Base-by-base conservation (phyloP, 257 asterid genomes). In the Cruciata laevipes region DNA sequence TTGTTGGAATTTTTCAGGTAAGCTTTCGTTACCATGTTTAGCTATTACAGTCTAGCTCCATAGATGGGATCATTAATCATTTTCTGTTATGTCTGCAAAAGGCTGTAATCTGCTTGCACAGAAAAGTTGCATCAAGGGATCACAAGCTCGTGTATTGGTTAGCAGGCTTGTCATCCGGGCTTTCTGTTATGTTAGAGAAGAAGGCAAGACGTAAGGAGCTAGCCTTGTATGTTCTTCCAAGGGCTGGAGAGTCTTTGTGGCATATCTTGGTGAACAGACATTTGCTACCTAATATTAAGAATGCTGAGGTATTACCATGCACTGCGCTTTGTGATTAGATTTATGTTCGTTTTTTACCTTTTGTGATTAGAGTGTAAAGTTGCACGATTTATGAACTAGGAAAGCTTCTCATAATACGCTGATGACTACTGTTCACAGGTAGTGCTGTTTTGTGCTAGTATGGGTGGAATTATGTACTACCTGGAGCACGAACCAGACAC, bases 381-480 rank as follows among this genome's bases (percentile, higher is more conserved):
- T 23, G 25, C 7, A 16, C 1, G 9, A 17, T 1, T 23, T 4
- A 8, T 35, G 38, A 32, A 21, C 20, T 53, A 7, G 20, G 7
- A 44, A 40, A 30, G 30, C 14, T 11, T 60, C 25, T 8, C 40
- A 32, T 20, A 44, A 25, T 16, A 17, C 44, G 52, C 14, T 74
- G 40, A 71, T 73, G 40, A 73, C 52, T 67, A 61, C 73, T 68
- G 47, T 72, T 25, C 53, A 30, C 71, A 94, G 99, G 98, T 94
- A 76, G 96, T 87, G 60, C 79, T 94, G 76, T 94, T 94, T 81
- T 87, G 96, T 69, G 89, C 94, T 2, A 87, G 98, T 75, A 94
- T 90, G 98, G 99, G 98, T 60, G 99, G 96, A 71, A 84, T 94
- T 63, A 94, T 94, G 99, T 94, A 94, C 79, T 94, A 94, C 83